phyloP scores from a whole-genome alignment of 192 early-diverging fungal species.

The Borealophlyctis nickersoniae region DNA sequence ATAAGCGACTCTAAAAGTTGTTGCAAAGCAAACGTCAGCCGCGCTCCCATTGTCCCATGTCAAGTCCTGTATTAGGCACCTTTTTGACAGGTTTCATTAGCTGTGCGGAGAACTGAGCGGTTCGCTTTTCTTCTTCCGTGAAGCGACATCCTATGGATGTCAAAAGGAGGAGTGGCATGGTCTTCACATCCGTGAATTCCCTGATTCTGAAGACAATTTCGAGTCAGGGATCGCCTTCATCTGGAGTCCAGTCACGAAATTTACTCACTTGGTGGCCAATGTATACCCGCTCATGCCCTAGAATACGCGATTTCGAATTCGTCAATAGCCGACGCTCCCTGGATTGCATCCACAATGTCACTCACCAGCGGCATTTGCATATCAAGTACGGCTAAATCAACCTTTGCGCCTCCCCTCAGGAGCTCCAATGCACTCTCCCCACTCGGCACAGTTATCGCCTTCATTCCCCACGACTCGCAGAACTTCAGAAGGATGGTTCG shows the following conservation, averaged over 20 bases:
- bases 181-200: background rate
- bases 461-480: background rate
- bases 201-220: background rate
- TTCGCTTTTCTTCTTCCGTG: conserved; percentile 6
- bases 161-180: conserved; percentile 3
- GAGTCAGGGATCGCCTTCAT: background rate
- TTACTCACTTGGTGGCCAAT: background rate
- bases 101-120: conserved; percentile 1
- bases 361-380: too few species aligned
- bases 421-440: background rate
- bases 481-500: background rate
- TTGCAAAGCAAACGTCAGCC: too few species aligned
- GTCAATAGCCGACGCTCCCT: too few species aligned
- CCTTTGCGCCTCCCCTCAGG: background rate
- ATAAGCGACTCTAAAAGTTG: background rate
- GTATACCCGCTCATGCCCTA: conserved; percentile 3
- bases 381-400: background rate
- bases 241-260: background rate
- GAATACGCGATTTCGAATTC: background rate
- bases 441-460: background rate
- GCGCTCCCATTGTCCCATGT: too few species aligned
- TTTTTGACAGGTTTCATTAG: conserved; percentile 20
- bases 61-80: too few species aligned
- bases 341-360: too few species aligned
- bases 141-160: conserved; percentile 15